Conservation (phyloP, 495 filamentous ascomycete genomes). For the Penicillium goetzii region DNA sequence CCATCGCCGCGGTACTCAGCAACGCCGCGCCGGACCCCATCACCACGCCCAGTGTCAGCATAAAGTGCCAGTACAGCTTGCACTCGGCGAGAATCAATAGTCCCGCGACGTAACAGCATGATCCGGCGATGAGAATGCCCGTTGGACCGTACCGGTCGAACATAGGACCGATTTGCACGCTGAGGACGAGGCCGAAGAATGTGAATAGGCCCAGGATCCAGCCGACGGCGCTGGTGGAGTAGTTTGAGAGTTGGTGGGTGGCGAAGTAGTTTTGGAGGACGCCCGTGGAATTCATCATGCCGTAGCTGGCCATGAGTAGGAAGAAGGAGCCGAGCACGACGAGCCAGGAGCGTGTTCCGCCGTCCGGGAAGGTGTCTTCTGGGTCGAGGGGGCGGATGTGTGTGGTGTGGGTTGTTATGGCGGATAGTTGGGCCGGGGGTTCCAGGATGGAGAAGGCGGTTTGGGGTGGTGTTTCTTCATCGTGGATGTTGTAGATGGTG, state of each 20-base stretch:
- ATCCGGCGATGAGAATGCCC: constrained; percentile 55
- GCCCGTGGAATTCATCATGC: constrained; percentile 64
- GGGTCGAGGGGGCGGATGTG: constrained; percentile 18
- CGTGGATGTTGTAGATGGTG: not conserved
- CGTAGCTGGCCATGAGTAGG: constrained; percentile 63
- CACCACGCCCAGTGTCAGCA: constrained; percentile 63
- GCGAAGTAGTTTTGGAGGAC: constrained; percentile 67
- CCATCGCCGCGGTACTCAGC: constrained; percentile 55
- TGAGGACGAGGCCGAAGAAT: constrained; percentile 63
- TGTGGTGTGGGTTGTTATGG: constrained; percentile 29
- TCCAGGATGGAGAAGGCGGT: constrained; percentile 32
- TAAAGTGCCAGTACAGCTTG: constrained; percentile 66
- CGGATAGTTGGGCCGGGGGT: constrained; percentile 25
- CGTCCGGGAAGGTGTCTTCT: constrained; percentile 59
- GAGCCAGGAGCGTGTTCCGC: constrained; percentile 62
- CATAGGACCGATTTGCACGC: constrained; percentile 66
- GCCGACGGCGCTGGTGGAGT: constrained; percentile 60
- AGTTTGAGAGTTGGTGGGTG: constrained; percentile 58
- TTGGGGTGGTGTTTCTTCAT: constrained; percentile 13
- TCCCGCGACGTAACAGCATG: constrained; percentile 52
- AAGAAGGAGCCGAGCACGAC: constrained; percentile 67
- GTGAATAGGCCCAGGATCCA: constrained; percentile 69
- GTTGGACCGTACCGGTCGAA: constrained; percentile 66
- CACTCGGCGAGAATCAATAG: constrained; percentile 58
- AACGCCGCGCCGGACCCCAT: constrained; percentile 61